Conservation (phyloP, 306 rosid genomes). For the Vachellia collinsii region DNA sequence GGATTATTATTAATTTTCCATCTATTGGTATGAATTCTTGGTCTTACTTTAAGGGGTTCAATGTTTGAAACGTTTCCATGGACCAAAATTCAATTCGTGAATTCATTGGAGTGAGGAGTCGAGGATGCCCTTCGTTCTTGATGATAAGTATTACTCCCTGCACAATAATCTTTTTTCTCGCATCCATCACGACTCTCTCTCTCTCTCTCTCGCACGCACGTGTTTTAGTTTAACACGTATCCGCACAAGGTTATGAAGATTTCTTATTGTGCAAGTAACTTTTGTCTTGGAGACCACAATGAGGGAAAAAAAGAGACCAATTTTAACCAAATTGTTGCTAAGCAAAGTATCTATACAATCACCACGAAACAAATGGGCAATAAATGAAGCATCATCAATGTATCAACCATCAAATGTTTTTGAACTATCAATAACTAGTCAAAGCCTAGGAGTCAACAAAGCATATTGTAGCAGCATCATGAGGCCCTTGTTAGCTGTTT, state of each 20-base stretch:
- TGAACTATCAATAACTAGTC: slow-evolving; percentile 47
- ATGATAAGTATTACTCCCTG: background rate
- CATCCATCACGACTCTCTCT: background rate
- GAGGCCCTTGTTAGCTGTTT: slow-evolving; percentile 45
- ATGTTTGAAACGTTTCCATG: background rate
- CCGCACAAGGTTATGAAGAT: background rate
- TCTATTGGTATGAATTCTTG: no score
- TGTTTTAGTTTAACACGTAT: background rate
- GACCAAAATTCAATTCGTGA: background rate
- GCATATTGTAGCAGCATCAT: slow-evolving; percentile 35
- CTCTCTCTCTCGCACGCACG: no score
- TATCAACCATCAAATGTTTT: slow-evolving; percentile 37
- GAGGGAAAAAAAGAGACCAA: background rate
- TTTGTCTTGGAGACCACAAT: background rate
- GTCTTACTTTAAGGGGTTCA: background rate
- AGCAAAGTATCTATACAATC: slow-evolving; percentile 40
- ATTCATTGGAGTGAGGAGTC: background rate
- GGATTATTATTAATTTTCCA: background rate
- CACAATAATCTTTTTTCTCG: background rate
- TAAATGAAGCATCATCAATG: slow-evolving; percentile 54
- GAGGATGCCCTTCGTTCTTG: background rate
- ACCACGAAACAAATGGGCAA: slow-evolving; percentile 40
- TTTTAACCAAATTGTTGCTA: background rate
- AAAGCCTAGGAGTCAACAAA: slow-evolving; percentile 60
- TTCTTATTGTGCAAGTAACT: background rate